phyloP scores from a whole-genome alignment of 768 basidiomycete genomes.

The Boletus rubescentipes region DNA sequence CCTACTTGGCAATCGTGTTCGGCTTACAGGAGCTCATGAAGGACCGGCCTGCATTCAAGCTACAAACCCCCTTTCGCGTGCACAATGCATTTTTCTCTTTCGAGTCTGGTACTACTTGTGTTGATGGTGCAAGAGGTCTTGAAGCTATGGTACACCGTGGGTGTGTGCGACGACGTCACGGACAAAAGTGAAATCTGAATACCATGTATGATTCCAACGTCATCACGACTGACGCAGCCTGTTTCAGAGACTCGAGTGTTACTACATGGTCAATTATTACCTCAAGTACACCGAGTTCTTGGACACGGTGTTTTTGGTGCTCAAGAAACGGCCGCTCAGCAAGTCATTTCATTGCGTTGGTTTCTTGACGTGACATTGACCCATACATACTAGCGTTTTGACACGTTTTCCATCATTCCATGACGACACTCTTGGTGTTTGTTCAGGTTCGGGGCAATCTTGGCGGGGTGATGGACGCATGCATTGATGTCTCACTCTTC shows the following conservation, averaged over 20 bases:
- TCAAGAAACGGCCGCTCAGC: constrained; percentile 97
- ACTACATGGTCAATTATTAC: too few relatives aligned
- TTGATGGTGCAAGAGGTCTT: too few relatives aligned
- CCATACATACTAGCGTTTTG: constrained; percentile 43
- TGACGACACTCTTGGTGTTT: constrained; percentile 96
- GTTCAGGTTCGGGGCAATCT: constrained; percentile 90
- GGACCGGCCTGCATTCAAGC: too few relatives aligned
- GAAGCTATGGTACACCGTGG: constrained; percentile 69
- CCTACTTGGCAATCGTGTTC: too few relatives aligned
- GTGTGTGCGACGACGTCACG: constrained; percentile 72
- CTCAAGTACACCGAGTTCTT: constrained; percentile 94
- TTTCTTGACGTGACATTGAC: background rate
- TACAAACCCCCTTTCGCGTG: too few relatives aligned
- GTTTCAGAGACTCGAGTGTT: constrained; percentile 79
- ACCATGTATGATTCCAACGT: background rate
- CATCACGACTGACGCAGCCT: constrained; percentile 1
- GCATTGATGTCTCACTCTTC: background rate
- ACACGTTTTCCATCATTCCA: too few relatives aligned
- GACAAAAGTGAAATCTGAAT: constrained; percentile 69
- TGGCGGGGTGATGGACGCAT: constrained; percentile 59
- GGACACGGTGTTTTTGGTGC: constrained; percentile 92
- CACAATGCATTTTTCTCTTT: too few relatives aligned
- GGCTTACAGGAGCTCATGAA: too few relatives aligned
- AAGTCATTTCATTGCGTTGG: constrained; percentile 28
- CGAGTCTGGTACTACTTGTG: too few relatives aligned